These are phyloP conservation scores for Saccharomycopsis hybrid DNA, from an alignment of 1,139 yeast genomes.

Conservation along the genomic window DNA sequence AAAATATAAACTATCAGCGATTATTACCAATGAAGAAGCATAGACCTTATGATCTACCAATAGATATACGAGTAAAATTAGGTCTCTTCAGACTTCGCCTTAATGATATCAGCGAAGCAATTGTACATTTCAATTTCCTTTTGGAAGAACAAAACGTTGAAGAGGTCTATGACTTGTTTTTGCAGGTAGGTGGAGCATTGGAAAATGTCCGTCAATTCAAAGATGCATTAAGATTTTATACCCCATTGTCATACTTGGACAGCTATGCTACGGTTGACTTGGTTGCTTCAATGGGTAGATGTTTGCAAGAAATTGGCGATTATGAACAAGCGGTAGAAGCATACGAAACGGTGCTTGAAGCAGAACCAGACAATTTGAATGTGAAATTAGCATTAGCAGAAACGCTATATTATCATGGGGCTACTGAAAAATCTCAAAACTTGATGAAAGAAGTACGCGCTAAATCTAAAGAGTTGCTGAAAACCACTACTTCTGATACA, in stretches of 20 bases:
- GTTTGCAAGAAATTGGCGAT: conserved; percentile 68
- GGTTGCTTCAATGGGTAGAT: conserved; percentile 63
- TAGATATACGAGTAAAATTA: conserved; percentile 78
- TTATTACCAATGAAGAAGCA: conserved; percentile 33
- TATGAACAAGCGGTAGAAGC: conserved; percentile 64
- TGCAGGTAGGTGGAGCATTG: conserved; percentile 69
- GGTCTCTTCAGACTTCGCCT: conserved; percentile 67
- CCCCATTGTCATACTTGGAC: conserved; percentile 45
- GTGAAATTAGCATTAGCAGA: conserved; percentile 77
- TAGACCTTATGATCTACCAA: conserved; percentile 54
- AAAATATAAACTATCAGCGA: conserved; percentile 36
- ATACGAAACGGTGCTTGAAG: conserved; percentile 48
- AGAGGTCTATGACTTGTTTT: conserved; percentile 58
- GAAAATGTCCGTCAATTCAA: conserved; percentile 62
- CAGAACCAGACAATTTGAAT: conserved; percentile 63
- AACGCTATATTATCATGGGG: conserved; percentile 66
- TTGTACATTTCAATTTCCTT: conserved; percentile 58
- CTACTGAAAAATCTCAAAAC: conserved; percentile 60
- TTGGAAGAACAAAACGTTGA: conserved; percentile 51
- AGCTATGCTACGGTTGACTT: conserved; percentile 47
- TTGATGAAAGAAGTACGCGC: conserved; percentile 28
- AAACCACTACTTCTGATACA: conserved; percentile 16
- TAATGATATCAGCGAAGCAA: conserved; percentile 63
- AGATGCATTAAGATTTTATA: conserved; percentile 65
- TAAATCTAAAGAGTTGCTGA: conserved; percentile 6